phyloP scores from a whole-genome alignment of 768 basidiomycete species.

The Pilatotrama ljubarskyi region DNA sequence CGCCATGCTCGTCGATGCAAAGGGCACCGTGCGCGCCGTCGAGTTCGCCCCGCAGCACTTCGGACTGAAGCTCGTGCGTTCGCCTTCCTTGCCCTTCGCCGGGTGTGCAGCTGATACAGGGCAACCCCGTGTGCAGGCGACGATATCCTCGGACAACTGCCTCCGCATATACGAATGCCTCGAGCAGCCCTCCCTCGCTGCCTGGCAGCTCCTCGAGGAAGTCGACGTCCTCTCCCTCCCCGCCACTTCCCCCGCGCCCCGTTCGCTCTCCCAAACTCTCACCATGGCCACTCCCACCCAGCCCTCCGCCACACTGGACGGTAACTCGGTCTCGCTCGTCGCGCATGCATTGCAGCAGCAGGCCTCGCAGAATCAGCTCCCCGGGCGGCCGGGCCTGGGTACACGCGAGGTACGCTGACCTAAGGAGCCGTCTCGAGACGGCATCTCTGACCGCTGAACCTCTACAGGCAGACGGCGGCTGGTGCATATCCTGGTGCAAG shows the following conservation, averaged over 20 bases:
- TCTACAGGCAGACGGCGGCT: slow-evolving; percentile 74
- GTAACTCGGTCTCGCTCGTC: slow-evolving; percentile 53
- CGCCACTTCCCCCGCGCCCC: slow-evolving; percentile 39
- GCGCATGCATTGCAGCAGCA: slow-evolving; percentile 64
- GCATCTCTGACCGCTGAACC: too few relatives aligned
- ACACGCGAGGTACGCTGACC: slow-evolving; percentile 52
- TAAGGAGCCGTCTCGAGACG: background rate
- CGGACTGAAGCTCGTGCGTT: slow-evolving; percentile 81
- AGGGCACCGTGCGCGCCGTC: slow-evolving; percentile 81
- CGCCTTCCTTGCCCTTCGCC: background rate
- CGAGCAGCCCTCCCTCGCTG: slow-evolving; percentile 67
- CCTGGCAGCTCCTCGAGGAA: slow-evolving; percentile 76
- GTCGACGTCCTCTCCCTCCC: slow-evolving; percentile 68
- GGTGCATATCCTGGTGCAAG: slow-evolving; percentile 95
- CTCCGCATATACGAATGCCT: slow-evolving; percentile 90
- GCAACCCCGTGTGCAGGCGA: slow-evolving; percentile 54
- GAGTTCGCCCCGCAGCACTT: slow-evolving; percentile 88
- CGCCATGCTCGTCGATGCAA: slow-evolving; percentile 76
- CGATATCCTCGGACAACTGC: slow-evolving; percentile 84
- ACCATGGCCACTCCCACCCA: slow-evolving; percentile 75
- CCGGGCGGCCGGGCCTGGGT: slow-evolving; percentile 45
- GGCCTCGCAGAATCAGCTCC: slow-evolving; percentile 32
- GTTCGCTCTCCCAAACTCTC: slow-evolving; percentile 50
- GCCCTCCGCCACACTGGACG: slow-evolving; percentile 50
- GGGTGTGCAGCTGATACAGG: background rate